Evolutionary conservation across 768 basidiomycete species (phyloP), one percentile per base, ranked within the genome.

Genomic region (Auricularia sp.): DNA sequence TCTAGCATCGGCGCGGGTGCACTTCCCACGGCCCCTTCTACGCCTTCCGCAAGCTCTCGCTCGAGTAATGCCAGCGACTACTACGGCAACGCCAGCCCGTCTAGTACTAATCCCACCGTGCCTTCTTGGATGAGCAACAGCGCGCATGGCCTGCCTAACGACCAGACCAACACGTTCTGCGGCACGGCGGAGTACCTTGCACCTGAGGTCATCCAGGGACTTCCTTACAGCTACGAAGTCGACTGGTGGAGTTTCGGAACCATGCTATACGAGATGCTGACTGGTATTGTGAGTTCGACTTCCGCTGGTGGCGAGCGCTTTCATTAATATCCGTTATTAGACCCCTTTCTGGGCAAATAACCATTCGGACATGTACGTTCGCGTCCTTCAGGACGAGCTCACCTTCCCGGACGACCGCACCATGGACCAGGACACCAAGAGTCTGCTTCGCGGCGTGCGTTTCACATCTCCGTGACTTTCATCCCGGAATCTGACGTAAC

Each of bases 171-270:
- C 33, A 94, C 94, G 7, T 96, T 97, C 72, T 96, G 91, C 75
- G 93, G 93, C 10, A 96, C 93, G n/a, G 93, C 93, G 3, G 93
- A 96, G 75, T 97, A 97, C 70, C 83, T 97, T 6, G 93, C 97
- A 12, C 97, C 97, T 0, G 96, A 99, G 76, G 94, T 98, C 56
- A 93, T 98, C 69, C 90, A 93, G 70, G 91, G 94, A 1, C 74
- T 90, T 69, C 83, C 87, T 21, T 96, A 98, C 72, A 87, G 88
- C 68, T 98, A 93, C 71, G 92, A 94, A 68, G 93, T 96, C 23
- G 96, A 98, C 73, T 96, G 93, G 91, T 99, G 94, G 95, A 91
- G 89, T 68, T 90, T 96, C 70, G 96, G 96, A 42, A 98, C 96
- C 67, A 96, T 98, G 90, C 77, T 98, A 66, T 93, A 91, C 73